These are phyloP conservation scores for Pseudogymnoascus sp. DNA, from an alignment of 2,329 filamentous ascomycete species.

Conservation along the genomic window DNA sequence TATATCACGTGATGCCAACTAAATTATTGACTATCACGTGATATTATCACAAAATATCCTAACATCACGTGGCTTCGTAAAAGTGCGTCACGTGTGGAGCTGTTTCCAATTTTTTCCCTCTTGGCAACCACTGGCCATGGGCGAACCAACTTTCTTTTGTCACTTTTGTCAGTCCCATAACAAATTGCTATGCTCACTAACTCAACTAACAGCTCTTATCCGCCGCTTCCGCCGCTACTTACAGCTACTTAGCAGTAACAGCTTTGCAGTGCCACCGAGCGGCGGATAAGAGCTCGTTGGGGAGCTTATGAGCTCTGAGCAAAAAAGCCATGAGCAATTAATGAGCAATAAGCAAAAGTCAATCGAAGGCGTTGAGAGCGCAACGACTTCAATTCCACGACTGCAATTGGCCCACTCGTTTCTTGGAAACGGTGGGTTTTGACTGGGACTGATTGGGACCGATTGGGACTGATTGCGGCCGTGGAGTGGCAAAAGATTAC, in stretches of 20 bases:
- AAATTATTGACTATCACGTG: not conserved
- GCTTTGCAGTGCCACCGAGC: not conserved
- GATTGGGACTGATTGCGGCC: constrained; percentile 1
- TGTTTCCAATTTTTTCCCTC: not conserved
- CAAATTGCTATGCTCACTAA: not conserved
- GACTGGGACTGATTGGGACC: constrained; percentile 3
- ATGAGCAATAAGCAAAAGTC: constrained; percentile 6
- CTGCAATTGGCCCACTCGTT: not conserved
- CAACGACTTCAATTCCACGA: not conserved
- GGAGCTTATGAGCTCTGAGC: constrained; percentile 1
- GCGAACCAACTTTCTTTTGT: not conserved
- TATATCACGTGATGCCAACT: not conserved
- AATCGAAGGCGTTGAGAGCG: not conserved
- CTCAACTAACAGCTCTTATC: not conserved
- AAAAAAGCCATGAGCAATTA: not conserved
- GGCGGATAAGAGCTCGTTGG: constrained; percentile 1
- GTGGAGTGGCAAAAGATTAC: constrained; percentile 1
- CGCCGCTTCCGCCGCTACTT: constrained; percentile 7
- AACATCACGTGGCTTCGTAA: too few relatives aligned
- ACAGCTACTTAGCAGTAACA: not conserved
- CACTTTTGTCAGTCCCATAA: not conserved
- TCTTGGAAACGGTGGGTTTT: not conserved
- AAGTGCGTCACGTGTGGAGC: not conserved
- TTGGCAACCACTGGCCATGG: not conserved
- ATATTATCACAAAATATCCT: too few relatives aligned